These are phyloP conservation scores for Thymus mandschuricus DNA, from an alignment of 257 asterid species.

Conservation along the genomic window DNA sequence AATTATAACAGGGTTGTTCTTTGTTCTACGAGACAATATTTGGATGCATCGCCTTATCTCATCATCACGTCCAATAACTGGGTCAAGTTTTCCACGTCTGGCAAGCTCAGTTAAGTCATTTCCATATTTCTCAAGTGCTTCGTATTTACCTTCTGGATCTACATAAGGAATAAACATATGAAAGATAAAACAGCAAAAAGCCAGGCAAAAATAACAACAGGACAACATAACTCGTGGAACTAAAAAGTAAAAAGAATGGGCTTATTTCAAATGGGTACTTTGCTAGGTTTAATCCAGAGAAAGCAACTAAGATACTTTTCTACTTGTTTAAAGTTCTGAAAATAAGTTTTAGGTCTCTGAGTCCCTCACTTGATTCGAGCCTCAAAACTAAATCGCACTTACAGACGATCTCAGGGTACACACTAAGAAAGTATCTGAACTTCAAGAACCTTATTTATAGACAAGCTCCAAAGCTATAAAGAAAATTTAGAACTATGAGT, in stretches of 20 bases:
- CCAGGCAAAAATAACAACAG: neutral
- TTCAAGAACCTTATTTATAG: too few species aligned
- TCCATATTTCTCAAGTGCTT: slow-evolving; percentile 94
- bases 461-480: neutral
- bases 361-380: too few species aligned
- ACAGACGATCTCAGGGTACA: too few species aligned
- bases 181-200: slow-evolving; percentile 10
- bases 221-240: neutral
- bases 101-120: slow-evolving; percentile 96
- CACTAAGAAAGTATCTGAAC: too few species aligned
- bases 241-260: neutral
- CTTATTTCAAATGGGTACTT: neutral
- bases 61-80: slow-evolving; percentile 98
- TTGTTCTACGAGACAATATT: slow-evolving; percentile 87
- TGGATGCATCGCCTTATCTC: slow-evolving; percentile 96
- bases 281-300: neutral
- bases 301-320: neutral
- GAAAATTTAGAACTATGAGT: neutral
- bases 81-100: slow-evolving; percentile 94
- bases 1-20: slow-evolving; percentile 95
- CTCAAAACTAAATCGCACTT: too few species aligned
- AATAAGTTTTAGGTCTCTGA: neutral
- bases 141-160: slow-evolving; percentile 93
- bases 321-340: neutral
- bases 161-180: slow-evolving; percentile 21